A percentile compares a stretch with the other conserved stretches of the same genome.
phyloP scores from a whole-genome alignment of 805 yeast species.

The Metschnikowia henanensis region DNA sequence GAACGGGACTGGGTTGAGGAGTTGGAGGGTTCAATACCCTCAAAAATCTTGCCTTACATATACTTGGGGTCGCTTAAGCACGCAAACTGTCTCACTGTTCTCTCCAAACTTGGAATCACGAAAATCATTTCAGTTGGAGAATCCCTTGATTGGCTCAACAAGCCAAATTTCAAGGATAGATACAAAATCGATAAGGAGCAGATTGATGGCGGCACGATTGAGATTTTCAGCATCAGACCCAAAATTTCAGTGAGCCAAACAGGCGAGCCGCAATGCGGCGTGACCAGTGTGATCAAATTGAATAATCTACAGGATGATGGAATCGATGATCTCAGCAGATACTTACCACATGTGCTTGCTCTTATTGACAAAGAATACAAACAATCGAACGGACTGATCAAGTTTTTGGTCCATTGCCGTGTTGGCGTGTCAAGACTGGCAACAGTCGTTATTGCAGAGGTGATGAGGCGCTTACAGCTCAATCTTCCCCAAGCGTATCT shows the following conservation, averaged over 20 bases:
- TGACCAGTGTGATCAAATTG: constrained; percentile 57
- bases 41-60: constrained; percentile 77
- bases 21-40: constrained; percentile 74
- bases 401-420: constrained; percentile 83
- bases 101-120: constrained; percentile 64
- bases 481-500: constrained; percentile 78
- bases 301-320: constrained; percentile 89
- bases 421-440: constrained; percentile 97
- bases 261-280: constrained; percentile 11
- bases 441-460: constrained; percentile 93
- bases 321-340: constrained; percentile 66
- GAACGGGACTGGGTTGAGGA: constrained; percentile 35
- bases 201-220: constrained; percentile 32
- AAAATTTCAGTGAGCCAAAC: neutral
- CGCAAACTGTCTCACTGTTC: constrained; percentile 68
- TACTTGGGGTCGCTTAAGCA: constrained; percentile 84
- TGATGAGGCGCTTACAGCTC: constrained; percentile 72
- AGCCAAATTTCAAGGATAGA: constrained; percentile 27
- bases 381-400: constrained; percentile 12
- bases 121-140: constrained; percentile 90
- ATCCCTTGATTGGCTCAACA: constrained; percentile 58
- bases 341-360: constrained; percentile 61
- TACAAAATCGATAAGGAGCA: constrained; percentile 25
- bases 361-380: constrained; percentile 51
- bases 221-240: constrained; percentile 24